Base-by-base conservation (phyloP, 495 filamentous ascomycete species). In the Neurospora sp. region DNA sequence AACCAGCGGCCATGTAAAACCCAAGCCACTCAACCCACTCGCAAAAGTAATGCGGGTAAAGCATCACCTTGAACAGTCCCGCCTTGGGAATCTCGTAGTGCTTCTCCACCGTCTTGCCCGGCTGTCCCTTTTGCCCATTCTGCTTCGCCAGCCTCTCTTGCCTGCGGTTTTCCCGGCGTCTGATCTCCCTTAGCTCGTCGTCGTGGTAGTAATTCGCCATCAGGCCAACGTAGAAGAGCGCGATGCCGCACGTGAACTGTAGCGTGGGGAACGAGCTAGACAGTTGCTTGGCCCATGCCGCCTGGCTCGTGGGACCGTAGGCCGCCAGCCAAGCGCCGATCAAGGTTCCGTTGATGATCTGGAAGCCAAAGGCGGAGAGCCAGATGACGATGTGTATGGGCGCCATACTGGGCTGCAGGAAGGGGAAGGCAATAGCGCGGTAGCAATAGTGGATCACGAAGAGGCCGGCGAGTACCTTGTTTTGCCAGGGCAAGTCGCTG, bases 1-100 rank as follows among this genome's bases (percentile, higher is more conserved):
- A 78, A 73, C 85, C 86, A 77, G 82, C 89, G 78, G 91, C 82
- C 79, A 97, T 87, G 80, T 89, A 94, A 78, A 93, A 99, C 0
- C 96, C 96, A 23, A 86, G 78, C 96, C 96, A 98, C 84, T 99
- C 96, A 70, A 97, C 81, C 96, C 96, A 99, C 86, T 99, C 96
- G 74, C 89, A 92, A 69, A 96, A 87, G 79, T 97, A 98, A 79
- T 99, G 96, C 73, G 96, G 94, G 83, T 92, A 97, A 71, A 98
- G 86, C 78, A 97, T 88, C 73, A 86, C 90, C 70, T 83, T 84
- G 83, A 99, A 99, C 48, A 97, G 83, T 3, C 94, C 94, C 46
- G 90, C 89, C 73, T 90, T 83, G 0, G 96, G 96, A 69, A 99
- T 89, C 82, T 92, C 90, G 79, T 99, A 99, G 72, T 96, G 88